phyloP scores from a whole-genome alignment of 768 basidiomycete genomes.

The Mycena belliarum region DNA sequence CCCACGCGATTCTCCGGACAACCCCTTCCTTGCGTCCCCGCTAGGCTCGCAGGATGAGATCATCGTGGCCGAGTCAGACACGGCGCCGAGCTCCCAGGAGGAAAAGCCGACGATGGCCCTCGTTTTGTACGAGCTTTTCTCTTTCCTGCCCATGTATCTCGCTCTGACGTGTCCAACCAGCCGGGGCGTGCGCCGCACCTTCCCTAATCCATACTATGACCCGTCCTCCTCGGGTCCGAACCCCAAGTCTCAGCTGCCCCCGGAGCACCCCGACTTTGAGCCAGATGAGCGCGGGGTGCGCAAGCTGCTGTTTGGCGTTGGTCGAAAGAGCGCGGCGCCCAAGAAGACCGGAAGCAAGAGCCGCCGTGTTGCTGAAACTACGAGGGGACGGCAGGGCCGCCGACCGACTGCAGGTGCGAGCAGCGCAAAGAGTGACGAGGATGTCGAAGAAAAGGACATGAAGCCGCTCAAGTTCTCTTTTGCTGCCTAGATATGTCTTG shows the following conservation, averaged over 20 bases:
- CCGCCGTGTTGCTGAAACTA: neutral
- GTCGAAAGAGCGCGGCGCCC: slow-evolving; percentile 1
- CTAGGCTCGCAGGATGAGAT: slow-evolving; percentile 28
- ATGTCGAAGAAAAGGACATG: neutral
- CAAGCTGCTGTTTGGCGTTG: slow-evolving; percentile 49
- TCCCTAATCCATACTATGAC: slow-evolving; percentile 65
- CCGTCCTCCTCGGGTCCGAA: slow-evolving; percentile 42
- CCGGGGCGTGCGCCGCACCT: slow-evolving; percentile 64
- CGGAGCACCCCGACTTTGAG: slow-evolving; percentile 66
- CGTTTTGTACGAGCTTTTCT: slow-evolving; percentile 62
- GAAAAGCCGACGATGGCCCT: slow-evolving; percentile 69
- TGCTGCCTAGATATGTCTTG: slow-evolving; percentile 5
- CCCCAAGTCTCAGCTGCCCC: slow-evolving; percentile 54
- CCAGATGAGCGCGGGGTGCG: slow-evolving; percentile 57
- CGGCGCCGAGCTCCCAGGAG: slow-evolving; percentile 40
- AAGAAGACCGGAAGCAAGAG: slow-evolving; percentile 10
- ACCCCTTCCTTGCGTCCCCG: slow-evolving; percentile 63
- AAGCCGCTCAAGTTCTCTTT: slow-evolving; percentile 2
- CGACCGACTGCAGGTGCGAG: neutral
- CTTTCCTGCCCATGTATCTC: neutral
- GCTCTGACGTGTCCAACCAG: slow-evolving; percentile 35
- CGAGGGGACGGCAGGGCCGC: slow-evolving; percentile 10
- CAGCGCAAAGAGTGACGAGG: slow-evolving; percentile 2
- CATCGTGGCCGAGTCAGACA: slow-evolving; percentile 35
- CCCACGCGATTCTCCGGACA: slow-evolving; percentile 66